Base-by-base conservation (phyloP, 306 rosid genomes). In the Oxytropis ochrocephala region DNA sequence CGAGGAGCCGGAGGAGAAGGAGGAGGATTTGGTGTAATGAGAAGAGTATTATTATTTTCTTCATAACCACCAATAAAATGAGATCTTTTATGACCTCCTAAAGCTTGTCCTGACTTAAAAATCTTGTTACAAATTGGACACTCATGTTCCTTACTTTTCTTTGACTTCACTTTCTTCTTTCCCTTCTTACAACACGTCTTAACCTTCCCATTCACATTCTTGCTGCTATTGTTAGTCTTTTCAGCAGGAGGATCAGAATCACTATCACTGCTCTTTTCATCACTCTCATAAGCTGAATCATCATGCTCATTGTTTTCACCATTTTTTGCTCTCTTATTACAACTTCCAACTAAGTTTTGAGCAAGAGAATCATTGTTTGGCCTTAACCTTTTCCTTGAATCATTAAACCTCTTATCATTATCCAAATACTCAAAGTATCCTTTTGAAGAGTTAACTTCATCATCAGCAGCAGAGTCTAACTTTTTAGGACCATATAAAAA, bases 71-170 rank as follows among this genome's bases (percentile, higher is more conserved):
- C 97, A 57, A 82, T 75, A 75, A 88, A 87, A 76, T 93, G 97
- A 52, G 97, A 93, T 80, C 97, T 88, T 78, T 93, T 93, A 82
- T 93, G 98, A 55, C 98, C 98, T 0, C 98, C 98, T 60, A 93
- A 84, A 42, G 98, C 98, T 83, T 93, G 98, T 49, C 97, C 96
- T 33, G 98, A 90, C 79, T 72, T 74, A 82, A 88, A 93, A 48
- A 79, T 80, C 24, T 69, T 85, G 84, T 73, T 81, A 83, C 97
- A 93, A 36, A 93, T 79, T 57, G 97, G 96, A 48, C 98, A 93
- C 50, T 86, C 96, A 61, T 93, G 96, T 24, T 82, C 88, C 78
- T 75, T 90, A 77, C 66, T 86, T 55, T 80, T 86, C 81, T 84
- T 93, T 35, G 94, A 63, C 62, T 76, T 85, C 65, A 79, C 12